These are phyloP conservation scores for Botrytis elliptica DNA, from an alignment of 2,329 filamentous ascomycete genomes.

Conservation along the genomic window DNA sequence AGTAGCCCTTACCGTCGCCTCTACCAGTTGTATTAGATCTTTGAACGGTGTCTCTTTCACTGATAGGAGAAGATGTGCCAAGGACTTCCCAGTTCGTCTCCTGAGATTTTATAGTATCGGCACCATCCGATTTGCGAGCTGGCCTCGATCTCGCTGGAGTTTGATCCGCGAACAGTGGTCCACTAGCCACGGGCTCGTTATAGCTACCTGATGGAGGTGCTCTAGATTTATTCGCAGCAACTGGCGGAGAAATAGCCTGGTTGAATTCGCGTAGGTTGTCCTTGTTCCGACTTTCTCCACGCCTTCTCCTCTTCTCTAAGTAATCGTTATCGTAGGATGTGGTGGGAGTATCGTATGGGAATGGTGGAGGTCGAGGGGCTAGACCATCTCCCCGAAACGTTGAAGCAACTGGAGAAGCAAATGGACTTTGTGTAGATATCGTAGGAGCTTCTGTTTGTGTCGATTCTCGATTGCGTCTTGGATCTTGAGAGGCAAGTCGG, in stretches of 20 bases:
- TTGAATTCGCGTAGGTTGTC: conserved; percentile 42
- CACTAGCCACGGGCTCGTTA: conserved; percentile 48
- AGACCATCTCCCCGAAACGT: conserved; percentile 53
- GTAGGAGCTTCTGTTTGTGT: conserved; percentile 57
- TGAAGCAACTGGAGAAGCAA: conserved; percentile 53
- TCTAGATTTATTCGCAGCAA: conserved; percentile 60
- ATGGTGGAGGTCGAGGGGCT: conserved; percentile 59
- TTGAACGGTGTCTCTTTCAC: conserved; percentile 9
- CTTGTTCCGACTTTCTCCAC: conserved; percentile 44
- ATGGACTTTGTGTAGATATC: conserved; percentile 58
- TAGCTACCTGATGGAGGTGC: conserved; percentile 57
- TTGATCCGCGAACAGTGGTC: conserved; percentile 38
- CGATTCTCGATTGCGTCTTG: conserved; percentile 43
- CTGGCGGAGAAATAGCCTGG: conserved; percentile 42
- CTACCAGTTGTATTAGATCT: conserved; percentile 18
- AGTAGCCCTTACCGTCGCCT: conserved; percentile 30
- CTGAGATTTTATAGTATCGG: conserved; percentile 26
- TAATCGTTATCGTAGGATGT: conserved; percentile 43
- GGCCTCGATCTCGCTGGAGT: conserved; percentile 35
- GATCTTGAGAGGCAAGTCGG: conserved; percentile 43
- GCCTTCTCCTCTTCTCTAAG: conserved; percentile 46
- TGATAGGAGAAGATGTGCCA: conserved; percentile 22
- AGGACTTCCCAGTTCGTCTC: conserved; percentile 30
- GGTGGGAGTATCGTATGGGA: conserved; percentile 46
- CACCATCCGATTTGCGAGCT: conserved; percentile 37